phyloP scores from a whole-genome alignment of 129 eudicot species.

The Kitagawia praeruptora region DNA sequence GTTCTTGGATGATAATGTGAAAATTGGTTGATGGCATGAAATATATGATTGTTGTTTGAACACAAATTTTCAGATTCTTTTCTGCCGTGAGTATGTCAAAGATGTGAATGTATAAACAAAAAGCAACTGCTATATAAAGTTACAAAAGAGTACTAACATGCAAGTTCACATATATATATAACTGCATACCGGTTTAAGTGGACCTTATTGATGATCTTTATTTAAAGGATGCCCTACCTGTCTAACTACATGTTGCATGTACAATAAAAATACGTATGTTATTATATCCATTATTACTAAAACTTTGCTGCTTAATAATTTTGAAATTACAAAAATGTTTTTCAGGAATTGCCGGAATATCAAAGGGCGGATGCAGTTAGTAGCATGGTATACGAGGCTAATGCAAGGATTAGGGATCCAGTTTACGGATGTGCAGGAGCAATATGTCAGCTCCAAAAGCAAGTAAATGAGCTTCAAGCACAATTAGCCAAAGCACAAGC shows the following conservation, averaged over 20 bases:
- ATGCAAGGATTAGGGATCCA: slow-evolving; percentile 64
- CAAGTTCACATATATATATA: not conserved
- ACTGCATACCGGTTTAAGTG: not conserved
- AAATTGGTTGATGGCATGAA: not conserved
- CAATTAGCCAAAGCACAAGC: slow-evolving; percentile 67
- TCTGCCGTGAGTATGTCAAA: not conserved
- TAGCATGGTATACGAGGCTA: slow-evolving; percentile 79
- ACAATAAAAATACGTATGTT: not conserved
- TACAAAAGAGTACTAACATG: not conserved
- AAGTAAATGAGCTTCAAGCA: slow-evolving; percentile 54
- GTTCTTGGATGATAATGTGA: not conserved
- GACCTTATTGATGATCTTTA: not conserved
- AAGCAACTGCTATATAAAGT: not conserved
- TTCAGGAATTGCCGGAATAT: slow-evolving; percentile 50
- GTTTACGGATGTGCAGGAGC: slow-evolving; percentile 67
- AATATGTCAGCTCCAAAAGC: slow-evolving; percentile 62
- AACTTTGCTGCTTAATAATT: not conserved
- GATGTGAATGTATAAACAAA: not conserved
- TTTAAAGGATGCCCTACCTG: not conserved
- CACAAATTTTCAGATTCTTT: not conserved
- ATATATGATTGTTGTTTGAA: not conserved
- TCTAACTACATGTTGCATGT: not conserved
- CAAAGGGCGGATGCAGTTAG: slow-evolving; percentile 67
- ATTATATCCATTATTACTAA: not conserved
- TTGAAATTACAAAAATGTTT: not conserved